Base-by-base conservation (phyloP, 345 rosid species). In the Eutrema japonicum region DNA sequence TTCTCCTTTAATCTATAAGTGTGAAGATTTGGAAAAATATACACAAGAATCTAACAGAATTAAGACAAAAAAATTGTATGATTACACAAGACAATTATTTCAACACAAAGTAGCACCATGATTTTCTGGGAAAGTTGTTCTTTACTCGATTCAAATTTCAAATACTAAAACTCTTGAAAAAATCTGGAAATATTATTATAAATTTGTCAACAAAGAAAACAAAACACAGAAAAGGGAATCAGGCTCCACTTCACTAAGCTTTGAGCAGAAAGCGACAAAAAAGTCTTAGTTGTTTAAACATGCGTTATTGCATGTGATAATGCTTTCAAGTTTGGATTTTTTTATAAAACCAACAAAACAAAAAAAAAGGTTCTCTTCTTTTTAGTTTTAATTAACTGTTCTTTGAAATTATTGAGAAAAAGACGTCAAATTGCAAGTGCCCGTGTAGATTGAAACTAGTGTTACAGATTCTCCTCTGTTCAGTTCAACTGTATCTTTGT, bases 401-500 rank as follows among this genome's bases (percentile, higher is more conserved):
- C 5, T 63, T 75, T 60, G 54, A 60, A 52, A 14, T 10, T 30
- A 30, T 2, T 64, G 68, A 65, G 77, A 71, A 71, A 77, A 59
- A 52, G 64, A 58, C 69, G 16, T 66, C 26, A 71, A 77, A 43
- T 33, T 66, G 50, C 37, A 68, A 78, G 68, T 55, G 74, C 77
- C 70, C 66, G 73, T 73, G 81, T 67, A 51, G 27, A 38, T 68
- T 68, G 74, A 68, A 78, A 78, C 30, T 48, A 57, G 72, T 74
- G 80, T 65, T 69, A n/a, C 69, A 76, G 83, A 76, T 81, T 77
- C 85, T 74, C 72, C 3, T 53, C 62, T 58, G 71, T 56, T 66
- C 70, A 33, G 77, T 73, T 81, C 80, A 66, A 70, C 81, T 58
- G 81, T 75, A 64, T 77, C 81, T 80, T 68, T 80, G 85, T 81